Percentiles rank a stretch among this genome's conserved stretches.
phyloP scores from a whole-genome alignment of 495 filamentous ascomycete genomes.

The Penicillium pancosmium region DNA sequence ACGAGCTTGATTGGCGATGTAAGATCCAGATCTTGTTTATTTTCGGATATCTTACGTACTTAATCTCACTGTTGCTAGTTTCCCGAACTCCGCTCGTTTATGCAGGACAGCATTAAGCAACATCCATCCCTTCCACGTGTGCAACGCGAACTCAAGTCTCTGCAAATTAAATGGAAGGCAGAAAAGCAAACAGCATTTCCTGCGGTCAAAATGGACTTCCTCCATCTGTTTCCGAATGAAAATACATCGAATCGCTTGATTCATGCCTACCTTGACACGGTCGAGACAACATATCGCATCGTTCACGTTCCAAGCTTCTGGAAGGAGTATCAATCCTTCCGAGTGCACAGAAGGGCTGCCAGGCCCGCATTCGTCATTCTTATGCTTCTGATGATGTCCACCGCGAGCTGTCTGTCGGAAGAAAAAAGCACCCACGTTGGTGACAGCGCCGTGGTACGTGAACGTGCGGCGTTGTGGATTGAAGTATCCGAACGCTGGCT shows the following conservation, averaged over 20 bases:
- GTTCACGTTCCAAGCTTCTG: conserved; percentile 54
- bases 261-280: conserved; percentile 46
- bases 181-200: conserved; percentile 17
- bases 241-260: conserved; percentile 47
- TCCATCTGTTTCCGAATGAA: conserved; percentile 36
- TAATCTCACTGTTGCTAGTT: conserved; percentile 32
- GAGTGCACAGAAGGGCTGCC: conserved; percentile 34
- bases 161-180: conserved; percentile 33
- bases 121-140: conserved; percentile 30
- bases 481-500: conserved; percentile 40
- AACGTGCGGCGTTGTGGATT: conserved; percentile 41
- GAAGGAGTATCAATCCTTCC: conserved; percentile 48
- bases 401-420: conserved; percentile 34
- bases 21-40: no score
- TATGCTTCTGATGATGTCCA: conserved; percentile 40
- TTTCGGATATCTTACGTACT: neutral
- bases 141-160: conserved; percentile 34
- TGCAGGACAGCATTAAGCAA: conserved; percentile 39
- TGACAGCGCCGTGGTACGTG: conserved; percentile 37
- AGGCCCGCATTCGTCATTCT: conserved; percentile 31
- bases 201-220: conserved; percentile 23
- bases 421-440: conserved; percentile 44
- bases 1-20: conserved; percentile 41
- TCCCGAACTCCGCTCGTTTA: conserved; percentile 40
- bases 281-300: conserved; percentile 53